Evolutionary conservation across 1,284 basidiomycete genomes (phyloP), one percentile per base, ranked within the genome.

Genomic region (Cryptococcus amylolentus): DNA sequence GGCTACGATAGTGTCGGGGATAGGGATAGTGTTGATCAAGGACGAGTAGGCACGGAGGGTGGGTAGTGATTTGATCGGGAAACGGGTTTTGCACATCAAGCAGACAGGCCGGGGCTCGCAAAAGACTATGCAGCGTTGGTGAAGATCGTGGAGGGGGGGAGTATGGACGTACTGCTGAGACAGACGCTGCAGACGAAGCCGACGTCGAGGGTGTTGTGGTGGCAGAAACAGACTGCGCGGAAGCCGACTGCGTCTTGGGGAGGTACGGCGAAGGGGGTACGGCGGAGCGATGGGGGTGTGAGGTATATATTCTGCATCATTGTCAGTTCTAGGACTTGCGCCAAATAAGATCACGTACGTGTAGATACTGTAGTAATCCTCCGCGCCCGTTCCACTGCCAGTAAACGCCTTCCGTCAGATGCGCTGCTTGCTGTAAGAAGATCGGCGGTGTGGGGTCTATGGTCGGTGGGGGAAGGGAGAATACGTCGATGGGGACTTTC

Each of bases 141-240:
- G 12, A 38, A 35, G 12, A n/a, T 31, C 38, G 28, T 26, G 44
- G 41, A 42, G 5, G 23, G 5, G 20, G 37, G 28, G 12, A 6
- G 27, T 27, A 20, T 52, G 23, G 43, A 83, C 88, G 61, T 68
- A 95, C 92, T 96, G 47, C 90, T 94, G 43, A 97, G 78, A 72
- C 93, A 97, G 38, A 97, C 91, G 18, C 91, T 95, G 77, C 96
- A 99, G 26, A 99, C 93, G 69, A 95, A 99, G 39, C 94, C 96
- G 52, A 98, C 85, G 70, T 98, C 95, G 40, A 98, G 86, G 47
- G 97, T 95, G 52, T 88, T 87, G 70, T 97, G 93, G 78, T 98
- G 96, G 77, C 96, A 99, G 80, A 99, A 98, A 75, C 96, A 98
- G 6, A 94, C 94, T 0, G 96, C 96, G 28, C 96, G 84, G 72